Conservation (phyloP, 2,329 filamentous ascomycete species). For the Celoporthe dispersa region DNA sequence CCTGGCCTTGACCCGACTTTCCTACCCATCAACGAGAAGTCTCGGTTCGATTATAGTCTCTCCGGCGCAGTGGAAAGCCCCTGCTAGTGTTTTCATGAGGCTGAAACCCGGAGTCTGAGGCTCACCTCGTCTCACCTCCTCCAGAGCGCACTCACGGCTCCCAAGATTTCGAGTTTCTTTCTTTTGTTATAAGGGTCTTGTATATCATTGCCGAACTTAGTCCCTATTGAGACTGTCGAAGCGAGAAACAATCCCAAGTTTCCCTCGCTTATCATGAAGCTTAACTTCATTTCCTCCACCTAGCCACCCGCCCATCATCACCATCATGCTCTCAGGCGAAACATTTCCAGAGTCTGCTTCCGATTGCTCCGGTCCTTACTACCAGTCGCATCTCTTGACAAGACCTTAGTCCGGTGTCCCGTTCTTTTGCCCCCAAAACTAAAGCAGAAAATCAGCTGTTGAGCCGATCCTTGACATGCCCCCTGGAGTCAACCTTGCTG, state of each 20-base stretch:
- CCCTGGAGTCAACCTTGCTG: neutral
- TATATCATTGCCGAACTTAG: neutral
- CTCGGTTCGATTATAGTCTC: neutral
- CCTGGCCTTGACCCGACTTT: neutral
- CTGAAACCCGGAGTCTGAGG: constrained; percentile 29
- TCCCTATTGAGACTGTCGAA: neutral
- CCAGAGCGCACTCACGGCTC: constrained; percentile 3
- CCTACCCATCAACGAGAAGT: neutral
- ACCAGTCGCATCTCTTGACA: neutral
- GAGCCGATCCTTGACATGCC: neutral
- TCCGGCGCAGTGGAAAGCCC: constrained; percentile 13
- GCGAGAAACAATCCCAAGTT: neutral
- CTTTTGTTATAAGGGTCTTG: neutral
- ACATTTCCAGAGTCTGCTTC: neutral
- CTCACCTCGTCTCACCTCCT: constrained; percentile 25
- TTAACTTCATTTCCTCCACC: neutral
- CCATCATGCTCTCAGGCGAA: neutral
- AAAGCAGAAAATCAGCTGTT: neutral
- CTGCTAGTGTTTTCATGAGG: constrained; percentile 15
- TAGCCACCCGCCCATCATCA: neutral
- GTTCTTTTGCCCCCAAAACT: neutral
- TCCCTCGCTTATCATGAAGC: neutral
- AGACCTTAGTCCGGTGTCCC: neutral
- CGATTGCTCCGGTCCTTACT: neutral
- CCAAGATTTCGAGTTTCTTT: neutral